phyloP scores from a whole-genome alignment of 345 rosid species.

The Brassica cretica region DNA sequence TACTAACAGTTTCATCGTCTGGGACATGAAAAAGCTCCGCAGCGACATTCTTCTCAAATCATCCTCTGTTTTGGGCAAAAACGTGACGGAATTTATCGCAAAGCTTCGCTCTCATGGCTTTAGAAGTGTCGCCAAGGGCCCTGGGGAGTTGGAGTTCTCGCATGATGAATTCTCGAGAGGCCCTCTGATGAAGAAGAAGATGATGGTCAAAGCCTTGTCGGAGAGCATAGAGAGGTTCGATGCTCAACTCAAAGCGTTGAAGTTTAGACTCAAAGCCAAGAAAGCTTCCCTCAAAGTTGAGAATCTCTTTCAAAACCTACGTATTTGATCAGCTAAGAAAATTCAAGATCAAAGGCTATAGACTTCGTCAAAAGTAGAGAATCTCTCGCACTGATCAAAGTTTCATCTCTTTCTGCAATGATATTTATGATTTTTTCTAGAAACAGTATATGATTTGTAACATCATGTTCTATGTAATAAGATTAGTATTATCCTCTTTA shows the following conservation, averaged over 20 bases:
- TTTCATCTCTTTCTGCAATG: neutral
- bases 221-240: neutral
- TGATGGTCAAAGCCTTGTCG: neutral
- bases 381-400: neutral
- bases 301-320: neutral
- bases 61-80: neutral
- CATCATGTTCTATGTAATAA: neutral
- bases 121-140: neutral
- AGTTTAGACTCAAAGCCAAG: neutral
- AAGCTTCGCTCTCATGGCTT: neutral
- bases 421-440: too few species aligned
- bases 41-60: neutral
- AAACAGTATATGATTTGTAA: neutral
- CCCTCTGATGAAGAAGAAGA: neutral
- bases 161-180: neutral
- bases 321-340: neutral
- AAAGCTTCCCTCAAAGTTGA: neutral
- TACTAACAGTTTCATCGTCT: neutral
- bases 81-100: neutral
- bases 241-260: neutral
- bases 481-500: neutral
- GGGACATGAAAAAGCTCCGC: neutral
- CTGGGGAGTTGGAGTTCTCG: neutral
- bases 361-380: neutral
- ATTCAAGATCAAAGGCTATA: neutral